Evolutionary conservation across 805 yeast species (phyloP).

Genomic region (Saccharomycopsis oosterbeekiorum): DNA sequence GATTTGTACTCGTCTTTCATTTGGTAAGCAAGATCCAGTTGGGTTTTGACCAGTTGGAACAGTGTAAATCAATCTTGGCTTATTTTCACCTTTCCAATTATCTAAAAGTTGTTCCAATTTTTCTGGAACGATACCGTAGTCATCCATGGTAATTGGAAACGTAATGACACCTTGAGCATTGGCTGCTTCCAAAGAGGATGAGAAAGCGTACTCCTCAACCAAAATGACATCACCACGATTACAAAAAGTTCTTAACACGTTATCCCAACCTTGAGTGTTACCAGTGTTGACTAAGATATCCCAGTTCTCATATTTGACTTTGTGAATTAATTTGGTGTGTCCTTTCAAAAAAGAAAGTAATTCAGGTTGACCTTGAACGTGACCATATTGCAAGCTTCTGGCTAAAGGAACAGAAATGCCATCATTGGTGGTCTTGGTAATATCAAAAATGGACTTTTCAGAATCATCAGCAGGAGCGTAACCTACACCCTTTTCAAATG

Average conservation of each 20-base stretch:
- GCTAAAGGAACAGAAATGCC: slow-evolving; percentile 56
- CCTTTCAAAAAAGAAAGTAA: slow-evolving; percentile 57
- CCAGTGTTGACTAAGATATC: slow-evolving; percentile 63
- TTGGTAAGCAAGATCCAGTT: slow-evolving; percentile 77
- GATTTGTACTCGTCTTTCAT: slow-evolving; percentile 66
- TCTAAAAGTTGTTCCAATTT: slow-evolving; percentile 50
- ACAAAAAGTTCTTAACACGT: slow-evolving; percentile 66
- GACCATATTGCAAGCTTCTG: slow-evolving; percentile 87
- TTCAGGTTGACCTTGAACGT: slow-evolving; percentile 72
- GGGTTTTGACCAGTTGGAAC: slow-evolving; percentile 98
- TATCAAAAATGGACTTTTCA: slow-evolving; percentile 26
- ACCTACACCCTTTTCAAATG: slow-evolving; percentile 70
- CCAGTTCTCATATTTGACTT: slow-evolving; percentile 56
- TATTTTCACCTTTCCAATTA: slow-evolving; percentile 55
- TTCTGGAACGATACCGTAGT: slow-evolving; percentile 67
- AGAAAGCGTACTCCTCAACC: slow-evolving; percentile 73
- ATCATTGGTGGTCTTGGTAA: slow-evolving; percentile 36
- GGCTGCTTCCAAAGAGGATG: slow-evolving; percentile 78
- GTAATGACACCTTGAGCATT: slow-evolving; percentile 58
- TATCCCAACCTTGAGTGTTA: slow-evolving; percentile 86
- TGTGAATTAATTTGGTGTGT: slow-evolving; percentile 52
- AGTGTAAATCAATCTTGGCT: slow-evolving; percentile 82
- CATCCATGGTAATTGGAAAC: slow-evolving; percentile 72
- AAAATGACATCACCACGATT: slow-evolving; percentile 74
- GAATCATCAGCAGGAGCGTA: slow-evolving; percentile 37